Evolutionary conservation across 768 basidiomycete species (phyloP).

Genomic region (Dacryopinax primogenitus): DNA sequence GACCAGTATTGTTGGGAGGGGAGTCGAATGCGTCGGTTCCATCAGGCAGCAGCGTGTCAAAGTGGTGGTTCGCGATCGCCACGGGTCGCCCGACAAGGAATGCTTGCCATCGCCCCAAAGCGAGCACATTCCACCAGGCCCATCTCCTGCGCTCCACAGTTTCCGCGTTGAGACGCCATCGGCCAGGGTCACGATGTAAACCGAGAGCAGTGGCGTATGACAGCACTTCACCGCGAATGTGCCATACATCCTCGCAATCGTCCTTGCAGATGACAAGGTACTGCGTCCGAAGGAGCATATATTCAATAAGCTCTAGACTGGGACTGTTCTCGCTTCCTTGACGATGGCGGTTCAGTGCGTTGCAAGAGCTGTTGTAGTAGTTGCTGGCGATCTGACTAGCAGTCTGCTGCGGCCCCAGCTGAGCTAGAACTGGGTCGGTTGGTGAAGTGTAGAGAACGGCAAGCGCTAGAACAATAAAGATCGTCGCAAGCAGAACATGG

Average conservation of each 20-base stretch:
- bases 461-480: slow-evolving; percentile 62
- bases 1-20: slow-evolving; percentile 46
- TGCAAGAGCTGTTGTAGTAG: slow-evolving; percentile 57
- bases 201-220: slow-evolving; percentile 72
- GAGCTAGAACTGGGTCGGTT: slow-evolving; percentile 47
- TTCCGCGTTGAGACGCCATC: slow-evolving; percentile 51
- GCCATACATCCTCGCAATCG: slow-evolving; percentile 73
- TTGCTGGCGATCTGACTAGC: slow-evolving; percentile 50
- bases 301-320: slow-evolving; percentile 62
- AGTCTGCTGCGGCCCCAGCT: slow-evolving; percentile 34
- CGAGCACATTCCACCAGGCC: slow-evolving; percentile 83
- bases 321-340: slow-evolving; percentile 40
- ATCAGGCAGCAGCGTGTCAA: slow-evolving; percentile 66
- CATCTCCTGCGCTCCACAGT: slow-evolving; percentile 66
- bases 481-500: slow-evolving; percentile 55
- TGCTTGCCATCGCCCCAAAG: slow-evolving; percentile 56
- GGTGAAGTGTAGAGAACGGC: slow-evolving; percentile 59
- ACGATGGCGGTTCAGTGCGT: slow-evolving; percentile 46
- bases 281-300: slow-evolving; percentile 54
- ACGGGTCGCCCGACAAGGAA: slow-evolving; percentile 76
- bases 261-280: slow-evolving; percentile 61
- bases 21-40: slow-evolving; percentile 39
- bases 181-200: slow-evolving; percentile 71
- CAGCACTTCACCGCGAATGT: slow-evolving; percentile 56
- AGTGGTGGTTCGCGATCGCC: slow-evolving; percentile 65